Evolutionary conservation across 2,329 filamentous ascomycete genomes (phyloP).

Genomic region (Pseudogymnoascus sp.): DNA sequence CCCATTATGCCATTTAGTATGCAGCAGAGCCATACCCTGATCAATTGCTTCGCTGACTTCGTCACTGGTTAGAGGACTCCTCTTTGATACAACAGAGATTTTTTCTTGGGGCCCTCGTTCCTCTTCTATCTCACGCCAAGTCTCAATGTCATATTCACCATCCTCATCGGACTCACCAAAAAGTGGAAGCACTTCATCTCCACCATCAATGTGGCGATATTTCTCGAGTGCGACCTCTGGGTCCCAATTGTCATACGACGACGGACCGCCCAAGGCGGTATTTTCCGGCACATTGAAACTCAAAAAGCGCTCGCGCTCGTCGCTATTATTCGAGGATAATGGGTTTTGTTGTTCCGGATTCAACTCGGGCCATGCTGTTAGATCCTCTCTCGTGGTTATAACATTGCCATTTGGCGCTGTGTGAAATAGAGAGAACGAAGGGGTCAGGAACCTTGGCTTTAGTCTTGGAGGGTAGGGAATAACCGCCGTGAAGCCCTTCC

Average conservation of each 20-base stretch:
- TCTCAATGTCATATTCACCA: constrained; percentile 49
- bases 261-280: constrained; percentile 10
- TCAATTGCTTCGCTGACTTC: constrained; percentile 47
- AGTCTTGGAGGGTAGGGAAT: constrained; percentile 24
- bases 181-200: constrained; percentile 38
- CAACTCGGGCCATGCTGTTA: constrained; percentile 26
- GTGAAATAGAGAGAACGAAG: constrained; percentile 28
- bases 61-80: constrained; percentile 32
- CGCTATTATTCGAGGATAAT: neutral
- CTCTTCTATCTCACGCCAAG: constrained; percentile 52
- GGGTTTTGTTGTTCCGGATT: constrained; percentile 12
- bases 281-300: constrained; percentile 15
- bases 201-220: constrained; percentile 32
- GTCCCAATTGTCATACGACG: constrained; percentile 18
- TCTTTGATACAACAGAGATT: constrained; percentile 24
- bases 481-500: constrained; percentile 18
- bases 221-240: constrained; percentile 28
- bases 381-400: constrained; percentile 21
- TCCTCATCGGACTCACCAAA: constrained; percentile 48
- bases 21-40: constrained; percentile 42
- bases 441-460: constrained; percentile 19
- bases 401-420: constrained; percentile 15
- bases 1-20: constrained; percentile 47
- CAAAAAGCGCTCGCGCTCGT: neutral
- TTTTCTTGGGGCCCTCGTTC: constrained; percentile 34